These are phyloP conservation scores for Torulaspora gathmanii DNA, from an alignment of 805 yeast species.

Conservation along the genomic window DNA sequence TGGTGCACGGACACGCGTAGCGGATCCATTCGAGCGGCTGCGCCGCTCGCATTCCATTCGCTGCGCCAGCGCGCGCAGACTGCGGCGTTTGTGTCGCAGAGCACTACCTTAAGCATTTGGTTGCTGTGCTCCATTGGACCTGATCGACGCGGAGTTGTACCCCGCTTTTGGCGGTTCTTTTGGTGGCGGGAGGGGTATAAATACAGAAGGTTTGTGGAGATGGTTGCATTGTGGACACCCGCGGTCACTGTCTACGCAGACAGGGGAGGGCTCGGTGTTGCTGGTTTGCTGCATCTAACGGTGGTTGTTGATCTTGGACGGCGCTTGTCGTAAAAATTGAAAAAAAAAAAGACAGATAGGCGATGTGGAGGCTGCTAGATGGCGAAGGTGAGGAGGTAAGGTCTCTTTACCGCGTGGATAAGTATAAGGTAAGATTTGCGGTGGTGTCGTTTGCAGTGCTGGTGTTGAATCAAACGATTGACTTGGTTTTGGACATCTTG, in stretches of 20 bases:
- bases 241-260: too few relatives aligned
- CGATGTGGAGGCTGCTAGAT: conserved; percentile 8
- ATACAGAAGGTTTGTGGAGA: too few relatives aligned
- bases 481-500: conserved; percentile 6
- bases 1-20: not conserved
- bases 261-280: too few relatives aligned
- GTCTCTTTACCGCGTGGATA: conserved; percentile 4
- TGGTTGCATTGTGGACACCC: too few relatives aligned
- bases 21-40: not conserved
- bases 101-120: conserved; percentile 8
- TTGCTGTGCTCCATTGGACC: not conserved
- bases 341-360: conserved; percentile 4
- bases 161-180: too few relatives aligned
- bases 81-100: conserved; percentile 22
- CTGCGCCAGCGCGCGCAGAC: conserved; percentile 13
- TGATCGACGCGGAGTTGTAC: too few relatives aligned
- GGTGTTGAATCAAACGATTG: conserved; percentile 6
- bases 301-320: not conserved
- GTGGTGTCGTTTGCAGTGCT: conserved; percentile 5
- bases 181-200: too few relatives aligned
- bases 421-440: conserved; percentile 4
- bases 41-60: not conserved
- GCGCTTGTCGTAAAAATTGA: not conserved
- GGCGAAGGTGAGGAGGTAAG: not conserved
- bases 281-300: not conserved